Evolutionary conservation across 495 filamentous ascomycete species (phyloP), one percentile per base, ranked within the genome.

Genomic region (Trichoderma virens): DNA sequence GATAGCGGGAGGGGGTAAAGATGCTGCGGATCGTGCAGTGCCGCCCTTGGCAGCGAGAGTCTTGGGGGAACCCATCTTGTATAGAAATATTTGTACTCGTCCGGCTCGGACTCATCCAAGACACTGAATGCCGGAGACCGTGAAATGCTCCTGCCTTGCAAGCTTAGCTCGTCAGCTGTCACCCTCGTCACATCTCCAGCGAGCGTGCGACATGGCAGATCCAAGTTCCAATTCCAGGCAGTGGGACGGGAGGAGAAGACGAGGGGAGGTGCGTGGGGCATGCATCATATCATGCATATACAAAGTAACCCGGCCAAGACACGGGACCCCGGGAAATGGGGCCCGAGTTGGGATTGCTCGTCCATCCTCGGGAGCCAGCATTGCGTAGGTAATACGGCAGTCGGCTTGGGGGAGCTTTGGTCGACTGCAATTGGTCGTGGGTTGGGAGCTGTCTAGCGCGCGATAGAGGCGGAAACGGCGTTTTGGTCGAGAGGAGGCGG

Each of bases 21-120:
- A 16, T 25, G 20, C 5, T 11, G 35, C 3, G 25, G 27, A 32
- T 23, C 27, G 14, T 34, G 20, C 78, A 23, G n/a, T 6, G 23
- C 45, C 45, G 7, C 5, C 39, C 20, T 20, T 47, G 43, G n/a
- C 1, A 8, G 43, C 43, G 18, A n/a, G 9, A 7, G 9, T 23
- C 8, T n/a, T 20, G 51, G 51, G 23, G 13, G 20, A 20, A 8
- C 25, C 51, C 11, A 14, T 13, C 30, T 8, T 56, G 30, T 56
- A 56, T 28, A 9, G n/a, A 20, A 3, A 47, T 23, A 47, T 47
- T 5, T 18, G 6, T 47, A n/a, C n/a, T n/a, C 20, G 20, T 5
- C 43, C 9, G 43, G 18, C 43, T 8, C 9, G 43, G 20, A 59
- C 3, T 60, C 56, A 16, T 11, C 56, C 56, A 60, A 35, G 32